Evolutionary conservation across 345 rosid species (phyloP).

Genomic region (Psidium friedrichsthalianum): DNA sequence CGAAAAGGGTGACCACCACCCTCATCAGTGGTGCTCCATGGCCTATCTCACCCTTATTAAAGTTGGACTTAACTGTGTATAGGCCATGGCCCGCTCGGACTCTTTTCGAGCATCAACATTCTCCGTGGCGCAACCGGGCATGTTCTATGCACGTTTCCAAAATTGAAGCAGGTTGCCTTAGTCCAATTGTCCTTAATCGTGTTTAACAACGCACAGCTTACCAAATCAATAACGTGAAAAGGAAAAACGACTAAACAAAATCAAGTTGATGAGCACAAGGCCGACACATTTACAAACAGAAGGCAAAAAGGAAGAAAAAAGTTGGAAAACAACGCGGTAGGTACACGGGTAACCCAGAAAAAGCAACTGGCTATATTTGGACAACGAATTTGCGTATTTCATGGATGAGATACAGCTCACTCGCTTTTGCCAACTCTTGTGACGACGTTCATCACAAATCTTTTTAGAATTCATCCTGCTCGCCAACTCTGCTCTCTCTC

Average conservation of each 20-base stretch:
- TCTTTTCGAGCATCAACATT: neutral
- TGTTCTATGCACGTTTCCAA: neutral
- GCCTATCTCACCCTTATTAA: neutral
- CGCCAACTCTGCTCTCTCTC: slow-evolving; percentile 12
- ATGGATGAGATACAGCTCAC: neutral
- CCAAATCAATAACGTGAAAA: neutral
- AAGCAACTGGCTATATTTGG: neutral
- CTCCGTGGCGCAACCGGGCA: neutral
- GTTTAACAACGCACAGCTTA: neutral
- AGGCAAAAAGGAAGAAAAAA: neutral
- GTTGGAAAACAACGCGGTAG: neutral
- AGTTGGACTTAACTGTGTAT: neutral
- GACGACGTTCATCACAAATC: neutral
- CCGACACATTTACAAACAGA: neutral
- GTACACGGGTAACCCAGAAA: neutral
- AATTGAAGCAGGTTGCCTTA: neutral
- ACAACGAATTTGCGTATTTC: neutral
- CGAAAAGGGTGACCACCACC: neutral
- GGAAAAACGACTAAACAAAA: neutral
- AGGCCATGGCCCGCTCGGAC: neutral
- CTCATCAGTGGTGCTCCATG: neutral
- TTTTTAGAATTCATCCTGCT: neutral
- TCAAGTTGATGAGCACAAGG: neutral
- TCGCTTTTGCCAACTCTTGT: neutral
- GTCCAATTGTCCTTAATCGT: neutral